phyloP scores from a whole-genome alignment of 1,284 basidiomycete genomes.

The Tremellales sp. region DNA sequence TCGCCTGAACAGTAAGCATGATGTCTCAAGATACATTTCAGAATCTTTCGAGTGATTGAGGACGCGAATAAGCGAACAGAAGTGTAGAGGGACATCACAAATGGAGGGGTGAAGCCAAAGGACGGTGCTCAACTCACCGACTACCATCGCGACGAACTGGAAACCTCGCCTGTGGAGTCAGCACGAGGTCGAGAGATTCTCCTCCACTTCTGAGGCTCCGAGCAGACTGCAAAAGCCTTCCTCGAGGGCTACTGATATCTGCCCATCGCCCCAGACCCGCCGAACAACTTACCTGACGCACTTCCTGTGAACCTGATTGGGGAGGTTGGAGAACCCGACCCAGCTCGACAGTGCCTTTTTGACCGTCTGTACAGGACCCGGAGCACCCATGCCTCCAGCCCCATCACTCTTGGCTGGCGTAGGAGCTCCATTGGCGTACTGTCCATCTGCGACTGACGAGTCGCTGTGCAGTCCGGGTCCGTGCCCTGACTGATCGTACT shows the following conservation, averaged over 20 bases:
- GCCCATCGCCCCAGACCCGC: neutral
- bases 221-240: neutral
- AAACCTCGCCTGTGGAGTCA: constrained; percentile 66
- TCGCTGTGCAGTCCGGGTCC: too few species aligned
- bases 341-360: constrained; percentile 47
- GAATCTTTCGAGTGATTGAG: too few species aligned
- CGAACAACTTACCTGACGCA: constrained; percentile 70
- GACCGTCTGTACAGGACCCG: constrained; percentile 3
- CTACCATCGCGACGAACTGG: constrained; percentile 94
- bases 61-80: constrained; percentile 2
- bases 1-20: constrained; percentile 62
- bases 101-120: constrained; percentile 2
- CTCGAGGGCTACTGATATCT: neutral
- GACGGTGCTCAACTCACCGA: constrained; percentile 62
- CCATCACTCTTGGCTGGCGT: constrained; percentile 5
- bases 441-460: neutral
- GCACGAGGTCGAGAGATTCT: neutral
- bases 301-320: constrained; percentile 96
- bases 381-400: neutral
- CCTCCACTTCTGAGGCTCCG: neutral
- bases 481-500: neutral
- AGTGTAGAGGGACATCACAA: constrained; percentile 3
- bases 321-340: constrained; percentile 82
- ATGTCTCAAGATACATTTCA: too few species aligned
- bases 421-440: neutral